Base-by-base conservation (phyloP, 2,329 filamentous ascomycete species). In the Pseudopyrenochaeta lycopersici region DNA sequence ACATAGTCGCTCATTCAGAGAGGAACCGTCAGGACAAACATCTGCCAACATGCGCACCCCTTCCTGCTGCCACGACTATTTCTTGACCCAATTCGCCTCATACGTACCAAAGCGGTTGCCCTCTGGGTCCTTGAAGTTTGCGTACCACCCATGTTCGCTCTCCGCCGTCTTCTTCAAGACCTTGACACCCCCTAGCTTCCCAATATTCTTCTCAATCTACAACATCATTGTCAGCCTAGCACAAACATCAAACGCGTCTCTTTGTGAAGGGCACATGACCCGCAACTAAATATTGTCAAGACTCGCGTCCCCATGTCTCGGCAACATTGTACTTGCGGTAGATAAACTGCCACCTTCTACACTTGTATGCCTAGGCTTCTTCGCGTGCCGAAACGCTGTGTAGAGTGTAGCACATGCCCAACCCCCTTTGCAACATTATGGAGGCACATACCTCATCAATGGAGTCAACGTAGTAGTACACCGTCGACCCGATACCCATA, bases 121-220 rank as follows among this genome's bases (percentile, higher is more conserved):
- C 35, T 64, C 59, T 12, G 57, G 57, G 52, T 66, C 62, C 32
- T 53, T 54, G 42, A 60, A 64, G 49, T 66, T 66, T 4, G 55
- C 54, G 44, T 52, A 64, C 62, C 63, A 66, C 2, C 63, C 62
- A 49, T 52, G 45, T 3, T 56, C 45, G 4, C 46, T 18, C 33
- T 61, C 41, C 20, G 46, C 12, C 27, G 15, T 58, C 60, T 66
- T 66, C 11, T 43, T 38, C 41, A 65, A 14, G 3, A 54, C 49
- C 21, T 48, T 54, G 17, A 32, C 46, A 10, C 62, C 64, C 20
- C 60, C 62, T 6, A 65, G 49, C 35, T 56, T 49, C 38, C 47
- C 21, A 29, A 63, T 46, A 15, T 50, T 54, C 35, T 54, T 54
- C 39, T 54, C 53, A 21, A 51, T 60, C 64, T 65, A 21, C 3